Evolutionary conservation across 1,284 basidiomycete species (phyloP), one percentile per base, ranked within the genome.

Genomic region (Cutaneotrichosporon daszewskae): DNA sequence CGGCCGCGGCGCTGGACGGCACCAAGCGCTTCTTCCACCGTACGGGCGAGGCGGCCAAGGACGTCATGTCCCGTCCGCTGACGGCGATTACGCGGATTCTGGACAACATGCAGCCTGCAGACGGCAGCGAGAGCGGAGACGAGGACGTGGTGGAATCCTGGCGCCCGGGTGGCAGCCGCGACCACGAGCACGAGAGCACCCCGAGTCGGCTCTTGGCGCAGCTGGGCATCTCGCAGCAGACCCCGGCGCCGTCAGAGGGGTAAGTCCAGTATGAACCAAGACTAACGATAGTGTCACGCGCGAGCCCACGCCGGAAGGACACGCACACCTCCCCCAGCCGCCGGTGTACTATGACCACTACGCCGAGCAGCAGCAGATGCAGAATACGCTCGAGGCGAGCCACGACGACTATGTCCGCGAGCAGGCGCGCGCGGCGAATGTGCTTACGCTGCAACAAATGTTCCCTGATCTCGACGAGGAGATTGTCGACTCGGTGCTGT

Each of bases 31-130:
- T 94, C 33, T 75, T 95, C 44, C 84, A 89, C 67, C 83, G 85
- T 59, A 92, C 89, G 0, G 85, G 88, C 5, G 87, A 90, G 60
- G 54, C 69, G 22, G 71, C 72, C 14, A 64, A 71, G 38, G 70
- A 73, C 38, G 86, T 81, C 1, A 83, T 94, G 46, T 86, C 83
- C 13, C 88, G 88, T 61, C 90, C 90, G 5, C 75, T 95, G 12
- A 85, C 75, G 50, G 87, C 89, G 2, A 84, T 95, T 41, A 80
- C 87, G 10, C 80, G 85, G 48, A 89, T 95, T 51, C 84, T 95
- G 61, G 66, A 70, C 32, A 51, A 49, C 11, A 69, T 69, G 54
- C 55, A 84, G 84, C 50, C 52, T n/a, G 59, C 49, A 27, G 57
- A 59, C 40, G 52, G 49, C 27, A 47, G 54, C 33, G 47, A 55